Conservation (phyloP, 2,329 filamentous ascomycete species). For the Aspergillus nomiae region DNA sequence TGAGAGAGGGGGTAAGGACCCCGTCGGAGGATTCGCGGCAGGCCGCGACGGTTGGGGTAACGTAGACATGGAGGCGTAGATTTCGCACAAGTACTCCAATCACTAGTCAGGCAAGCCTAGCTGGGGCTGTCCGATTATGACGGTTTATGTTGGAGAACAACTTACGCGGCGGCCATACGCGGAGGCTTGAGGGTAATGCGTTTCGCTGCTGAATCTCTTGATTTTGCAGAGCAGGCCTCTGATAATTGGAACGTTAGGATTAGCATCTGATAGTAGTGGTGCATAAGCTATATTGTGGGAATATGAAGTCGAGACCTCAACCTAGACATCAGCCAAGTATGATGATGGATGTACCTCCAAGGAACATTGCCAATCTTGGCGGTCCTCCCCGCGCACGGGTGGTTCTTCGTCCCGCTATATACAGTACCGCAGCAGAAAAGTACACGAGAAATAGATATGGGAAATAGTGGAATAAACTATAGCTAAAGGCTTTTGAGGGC, state of each 20-base stretch:
- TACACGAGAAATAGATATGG: neutral
- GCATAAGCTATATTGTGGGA: neutral
- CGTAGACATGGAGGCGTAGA: conserved; percentile 51
- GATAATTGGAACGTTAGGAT: neutral
- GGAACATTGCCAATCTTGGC: neutral
- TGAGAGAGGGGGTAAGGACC: conserved; percentile 73
- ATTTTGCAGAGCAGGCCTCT: neutral
- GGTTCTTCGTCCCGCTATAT: neutral
- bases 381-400: neutral
- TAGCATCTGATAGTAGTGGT: neutral
- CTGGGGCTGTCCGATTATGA: no score
- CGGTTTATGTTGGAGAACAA: neutral
- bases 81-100: neutral
- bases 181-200: neutral
- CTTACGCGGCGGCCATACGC: neutral
- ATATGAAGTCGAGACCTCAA: neutral
- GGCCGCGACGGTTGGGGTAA: conserved; percentile 67
- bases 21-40: conserved; percentile 67
- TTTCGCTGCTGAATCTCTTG: neutral
- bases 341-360: conserved; percentile 1
- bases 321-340: neutral
- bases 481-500: neutral
- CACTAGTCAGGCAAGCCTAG: neutral
- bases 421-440: neutral
- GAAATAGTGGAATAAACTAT: neutral